A percentile compares a stretch with the other conserved stretches of the same genome.
Evolutionary conservation across 495 filamentous ascomycete genomes (phyloP).

Genomic region (Penicillium bovifimosum): DNA sequence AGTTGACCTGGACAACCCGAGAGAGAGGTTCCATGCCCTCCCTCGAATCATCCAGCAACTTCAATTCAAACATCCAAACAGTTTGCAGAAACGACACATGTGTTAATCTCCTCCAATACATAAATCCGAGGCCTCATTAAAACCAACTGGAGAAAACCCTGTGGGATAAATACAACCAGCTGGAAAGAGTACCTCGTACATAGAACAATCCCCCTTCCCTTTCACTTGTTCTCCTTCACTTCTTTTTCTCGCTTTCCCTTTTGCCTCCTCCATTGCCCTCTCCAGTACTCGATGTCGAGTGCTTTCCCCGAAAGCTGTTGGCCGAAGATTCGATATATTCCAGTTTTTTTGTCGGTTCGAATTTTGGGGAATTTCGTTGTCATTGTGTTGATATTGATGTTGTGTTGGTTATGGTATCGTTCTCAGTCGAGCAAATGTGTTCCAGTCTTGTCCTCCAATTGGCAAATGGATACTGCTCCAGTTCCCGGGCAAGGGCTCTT

Average conservation of each 20-base stretch:
- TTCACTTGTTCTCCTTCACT: no score
- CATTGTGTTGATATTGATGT: not conserved
- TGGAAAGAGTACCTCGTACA: slow-evolving; percentile 10
- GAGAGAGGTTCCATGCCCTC: slow-evolving; percentile 6
- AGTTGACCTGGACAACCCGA: not conserved
- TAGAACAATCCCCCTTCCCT: not conserved
- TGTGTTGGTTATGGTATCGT: not conserved
- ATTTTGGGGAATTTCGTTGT: not conserved
- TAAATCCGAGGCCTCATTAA: slow-evolving; percentile 6
- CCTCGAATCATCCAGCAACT: not conserved
- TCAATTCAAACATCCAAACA: not conserved
- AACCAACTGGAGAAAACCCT: slow-evolving; percentile 6
- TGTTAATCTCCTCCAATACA: not conserved
- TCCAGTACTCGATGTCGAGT: not conserved
- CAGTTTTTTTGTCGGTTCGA: no score
- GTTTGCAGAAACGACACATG: no score
- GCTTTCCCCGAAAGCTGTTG: not conserved
- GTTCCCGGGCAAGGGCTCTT: no score
- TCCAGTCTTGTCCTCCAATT: no score
- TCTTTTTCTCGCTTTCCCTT: not conserved
- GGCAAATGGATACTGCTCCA: no score
- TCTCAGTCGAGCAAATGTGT: no score
- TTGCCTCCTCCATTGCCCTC: not conserved
- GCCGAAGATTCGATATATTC: no score
- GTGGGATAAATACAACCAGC: slow-evolving; percentile 4